Percentiles rank a stretch among this genome's conserved stretches.
These are phyloP conservation scores for Sonneratia alba DNA, from an alignment of 345 rosid genomes.

Conservation along the genomic window DNA sequence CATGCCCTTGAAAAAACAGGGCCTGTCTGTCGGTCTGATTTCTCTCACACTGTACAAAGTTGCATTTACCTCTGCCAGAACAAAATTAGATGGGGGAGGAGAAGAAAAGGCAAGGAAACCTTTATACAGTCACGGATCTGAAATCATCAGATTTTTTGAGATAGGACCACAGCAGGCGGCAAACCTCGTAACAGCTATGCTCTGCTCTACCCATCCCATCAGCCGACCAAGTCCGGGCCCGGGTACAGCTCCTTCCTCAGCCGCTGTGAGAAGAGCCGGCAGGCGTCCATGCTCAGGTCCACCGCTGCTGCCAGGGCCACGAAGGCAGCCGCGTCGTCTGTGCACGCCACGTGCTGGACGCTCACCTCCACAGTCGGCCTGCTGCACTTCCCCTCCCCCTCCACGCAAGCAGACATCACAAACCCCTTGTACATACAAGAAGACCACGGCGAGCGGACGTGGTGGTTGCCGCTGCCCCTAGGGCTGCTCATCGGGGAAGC, in stretches of 20 bases:
- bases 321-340: slow-evolving; percentile 87
- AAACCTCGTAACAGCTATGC: no score
- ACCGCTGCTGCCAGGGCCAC: slow-evolving; percentile 88
- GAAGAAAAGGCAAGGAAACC: slow-evolving; percentile 8
- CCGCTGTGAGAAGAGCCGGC: slow-evolving; percentile 76
- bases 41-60: slow-evolving; percentile 13
- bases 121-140: neutral
- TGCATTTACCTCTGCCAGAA: slow-evolving; percentile 8
- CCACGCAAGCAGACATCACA: slow-evolving; percentile 80
- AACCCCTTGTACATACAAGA: slow-evolving; percentile 54
- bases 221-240: slow-evolving; percentile 28
- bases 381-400: slow-evolving; percentile 79
- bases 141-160: neutral
- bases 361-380: slow-evolving; percentile 79
- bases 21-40: slow-evolving; percentile 22
- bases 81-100: slow-evolving; percentile 1
- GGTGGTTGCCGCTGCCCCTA: slow-evolving; percentile 63
- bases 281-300: slow-evolving; percentile 89
- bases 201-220: neutral
- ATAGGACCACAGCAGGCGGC: neutral
- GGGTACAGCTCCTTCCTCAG: slow-evolving; percentile 74
- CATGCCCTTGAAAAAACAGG: slow-evolving; percentile 12
- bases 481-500: slow-evolving; percentile 72
- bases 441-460: slow-evolving; percentile 55
- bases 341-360: slow-evolving; percentile 85